Conservation (phyloP, 1,284 basidiomycete genomes). For the Taiwanofungus camphoratus region DNA sequence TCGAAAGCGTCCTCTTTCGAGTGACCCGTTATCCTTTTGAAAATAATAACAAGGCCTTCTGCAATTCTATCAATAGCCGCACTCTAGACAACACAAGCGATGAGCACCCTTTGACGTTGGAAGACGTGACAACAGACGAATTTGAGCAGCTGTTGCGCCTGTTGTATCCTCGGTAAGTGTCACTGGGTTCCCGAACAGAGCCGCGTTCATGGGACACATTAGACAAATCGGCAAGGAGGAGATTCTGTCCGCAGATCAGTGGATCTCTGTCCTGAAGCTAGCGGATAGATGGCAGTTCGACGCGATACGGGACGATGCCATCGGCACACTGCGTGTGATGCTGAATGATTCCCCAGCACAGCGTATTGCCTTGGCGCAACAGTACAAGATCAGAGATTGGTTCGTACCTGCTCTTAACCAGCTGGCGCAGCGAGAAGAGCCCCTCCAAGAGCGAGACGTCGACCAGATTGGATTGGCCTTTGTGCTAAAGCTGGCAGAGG, state of each 20-base stretch:
- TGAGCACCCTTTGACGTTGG: slow-evolving; percentile 21
- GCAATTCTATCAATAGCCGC: slow-evolving; percentile 9
- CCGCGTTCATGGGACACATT: slow-evolving; percentile 7
- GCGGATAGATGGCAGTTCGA: slow-evolving; percentile 28
- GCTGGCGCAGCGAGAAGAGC: not conserved
- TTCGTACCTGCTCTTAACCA: slow-evolving; percentile 1
- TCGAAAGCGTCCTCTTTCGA: slow-evolving; percentile 26
- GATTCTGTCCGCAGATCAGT: slow-evolving; percentile 26
- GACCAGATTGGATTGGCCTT: not conserved
- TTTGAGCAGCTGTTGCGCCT: slow-evolving; percentile 27
- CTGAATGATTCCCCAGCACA: slow-evolving; percentile 23
- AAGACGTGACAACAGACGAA: slow-evolving; percentile 21
- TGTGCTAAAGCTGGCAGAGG: not conserved
- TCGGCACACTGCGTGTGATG: too few relatives aligned
- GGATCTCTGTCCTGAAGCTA: slow-evolving; percentile 31
- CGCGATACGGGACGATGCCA: slow-evolving; percentile 23
- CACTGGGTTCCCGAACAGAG: not conserved
- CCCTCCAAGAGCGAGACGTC: not conserved
- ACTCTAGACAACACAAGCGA: slow-evolving; percentile 15
- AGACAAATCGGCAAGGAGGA: too few relatives aligned
- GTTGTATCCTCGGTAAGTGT: slow-evolving; percentile 23
- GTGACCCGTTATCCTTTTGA: slow-evolving; percentile 23
- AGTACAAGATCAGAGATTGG: slow-evolving; percentile 22
- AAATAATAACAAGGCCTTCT: slow-evolving; percentile 24
- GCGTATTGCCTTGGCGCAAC: slow-evolving; percentile 21